Percentiles rank a stretch among this genome's conserved stretches.
Evolutionary conservation across 2,329 filamentous ascomycete genomes (phyloP).

Genomic region (Aspergillus quadrilineatus): DNA sequence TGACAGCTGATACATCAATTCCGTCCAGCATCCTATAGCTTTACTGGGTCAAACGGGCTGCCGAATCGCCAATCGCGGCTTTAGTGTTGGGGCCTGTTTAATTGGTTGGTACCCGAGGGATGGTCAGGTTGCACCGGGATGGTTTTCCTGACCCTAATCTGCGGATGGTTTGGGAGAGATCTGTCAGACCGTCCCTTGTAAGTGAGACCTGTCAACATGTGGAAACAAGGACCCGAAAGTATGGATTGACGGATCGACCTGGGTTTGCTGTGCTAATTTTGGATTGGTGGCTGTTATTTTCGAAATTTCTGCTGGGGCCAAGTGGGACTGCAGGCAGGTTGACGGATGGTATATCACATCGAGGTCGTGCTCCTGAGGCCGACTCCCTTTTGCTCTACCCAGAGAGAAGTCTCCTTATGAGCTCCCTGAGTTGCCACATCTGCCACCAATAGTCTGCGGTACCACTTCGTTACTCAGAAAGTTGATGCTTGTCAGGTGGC

Average conservation of each 20-base stretch:
- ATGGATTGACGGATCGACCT: background rate
- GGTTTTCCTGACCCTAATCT: background rate
- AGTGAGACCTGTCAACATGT: background rate
- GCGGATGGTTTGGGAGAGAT: background rate
- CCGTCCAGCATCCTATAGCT: background rate
- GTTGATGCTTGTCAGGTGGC: background rate
- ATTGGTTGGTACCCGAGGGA: background rate
- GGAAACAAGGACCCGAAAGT: background rate
- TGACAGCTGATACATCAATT: slow-evolving; percentile 8
- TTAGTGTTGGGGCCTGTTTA: background rate
- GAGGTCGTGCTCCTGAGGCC: background rate
- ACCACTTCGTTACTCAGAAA: no score
- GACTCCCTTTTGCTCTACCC: background rate
- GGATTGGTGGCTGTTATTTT: background rate
- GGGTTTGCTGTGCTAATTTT: background rate
- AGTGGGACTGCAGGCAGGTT: background rate
- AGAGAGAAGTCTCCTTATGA: background rate
- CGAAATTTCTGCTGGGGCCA: background rate
- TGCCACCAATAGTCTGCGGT: no score
- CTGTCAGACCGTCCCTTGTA: background rate
- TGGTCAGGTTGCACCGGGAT: background rate
- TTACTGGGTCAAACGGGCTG: background rate
- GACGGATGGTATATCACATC: slow-evolving; percentile 2
- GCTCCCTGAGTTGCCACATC: no score
- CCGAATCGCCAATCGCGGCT: background rate